Evolutionary conservation across 2,329 filamentous ascomycete genomes (phyloP), one percentile per base, ranked within the genome.

Genomic region (Xenoacremonium recifei): DNA sequence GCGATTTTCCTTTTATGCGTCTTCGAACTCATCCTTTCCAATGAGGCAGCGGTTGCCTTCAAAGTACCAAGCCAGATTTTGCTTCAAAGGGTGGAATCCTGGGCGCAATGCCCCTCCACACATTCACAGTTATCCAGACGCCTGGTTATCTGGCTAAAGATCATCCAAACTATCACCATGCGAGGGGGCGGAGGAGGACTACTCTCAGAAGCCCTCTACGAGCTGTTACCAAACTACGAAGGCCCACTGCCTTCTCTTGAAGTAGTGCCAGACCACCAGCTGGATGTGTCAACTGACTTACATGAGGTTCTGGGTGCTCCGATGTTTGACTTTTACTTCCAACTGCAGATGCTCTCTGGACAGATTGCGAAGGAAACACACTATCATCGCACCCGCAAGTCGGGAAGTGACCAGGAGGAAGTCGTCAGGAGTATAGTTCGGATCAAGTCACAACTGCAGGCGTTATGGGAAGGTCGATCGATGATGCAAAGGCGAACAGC

Each of bases 341-440:
- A 34, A 5, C 47, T 57, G 5, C 53, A 57, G 38, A 35, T 39
- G 5, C 29, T 57, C 4, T 55, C 53, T 2, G 42, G 42, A 6
- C 33, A 51, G n/a, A 46, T 55, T 12, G 47, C 48, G 6, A 30
- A 44, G 4, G 19, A 53, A 11, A 55, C 51, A 7, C 54, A 55
- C 20, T 57, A 57, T 25, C 54, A 50, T 31, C 54, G 53, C 16
- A 53, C 54, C 12, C 50, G 53, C 13, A 53, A 41, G n/a, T 53
- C 45, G 4, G 44, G 44, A 4, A 33, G 18, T 6, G 54, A 57
- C 15, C 54, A 57, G 29, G 46, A 49, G 10, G 54, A 55, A 18
- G 54, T 55, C 2, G 39, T 32, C 6, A n/a, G 44, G 18, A 38
- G 33, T 7, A 40, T 49, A 10, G 17, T 41, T n/a, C 11, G 33